Conservation (phyloP, 192 early-diverging fungal species). For the Backusella australiensis region DNA sequence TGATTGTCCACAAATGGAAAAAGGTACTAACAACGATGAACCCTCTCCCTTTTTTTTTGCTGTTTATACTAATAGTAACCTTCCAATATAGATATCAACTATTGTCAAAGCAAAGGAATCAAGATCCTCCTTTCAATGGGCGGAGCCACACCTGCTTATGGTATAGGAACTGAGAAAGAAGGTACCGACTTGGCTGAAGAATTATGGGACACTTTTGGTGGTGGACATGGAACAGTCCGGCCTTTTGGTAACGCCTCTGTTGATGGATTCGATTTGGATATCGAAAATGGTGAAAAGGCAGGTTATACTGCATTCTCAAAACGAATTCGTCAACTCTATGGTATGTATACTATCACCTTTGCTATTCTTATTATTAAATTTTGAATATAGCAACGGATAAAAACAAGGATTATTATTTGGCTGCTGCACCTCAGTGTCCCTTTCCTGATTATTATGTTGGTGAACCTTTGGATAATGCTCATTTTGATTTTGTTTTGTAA, state of each 20-base stretch:
- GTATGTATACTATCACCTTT: conserved; percentile 9
- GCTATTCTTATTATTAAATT: conserved; percentile 46
- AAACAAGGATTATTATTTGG: conserved; percentile 53
- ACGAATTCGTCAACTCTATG: conserved; percentile 52
- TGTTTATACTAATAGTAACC: neutral
- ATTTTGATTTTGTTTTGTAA: conserved; percentile 60
- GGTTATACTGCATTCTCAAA: conserved; percentile 61
- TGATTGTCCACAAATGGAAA: conserved; percentile 65
- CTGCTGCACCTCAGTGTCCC: conserved; percentile 71
- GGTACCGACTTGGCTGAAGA: conserved; percentile 59
- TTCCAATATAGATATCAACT: conserved; percentile 51
- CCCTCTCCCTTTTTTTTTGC: neutral
- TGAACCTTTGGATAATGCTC: conserved; percentile 52
- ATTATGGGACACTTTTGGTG: conserved; percentile 76
- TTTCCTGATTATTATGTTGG: conserved; percentile 69
- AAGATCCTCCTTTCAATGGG: conserved; percentile 67
- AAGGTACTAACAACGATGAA: neutral
- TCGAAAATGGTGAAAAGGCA: conserved; percentile 59
- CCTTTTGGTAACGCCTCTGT: conserved; percentile 69
- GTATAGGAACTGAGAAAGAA: conserved; percentile 51
- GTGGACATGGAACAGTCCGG: conserved; percentile 51
- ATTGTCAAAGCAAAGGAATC: conserved; percentile 73
- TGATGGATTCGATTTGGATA: conserved; percentile 51
- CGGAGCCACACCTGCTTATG: conserved; percentile 62
- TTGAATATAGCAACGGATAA: conserved; percentile 41